Conservation (phyloP, 257 asterid species). For the Solanum neorickii region DNA sequence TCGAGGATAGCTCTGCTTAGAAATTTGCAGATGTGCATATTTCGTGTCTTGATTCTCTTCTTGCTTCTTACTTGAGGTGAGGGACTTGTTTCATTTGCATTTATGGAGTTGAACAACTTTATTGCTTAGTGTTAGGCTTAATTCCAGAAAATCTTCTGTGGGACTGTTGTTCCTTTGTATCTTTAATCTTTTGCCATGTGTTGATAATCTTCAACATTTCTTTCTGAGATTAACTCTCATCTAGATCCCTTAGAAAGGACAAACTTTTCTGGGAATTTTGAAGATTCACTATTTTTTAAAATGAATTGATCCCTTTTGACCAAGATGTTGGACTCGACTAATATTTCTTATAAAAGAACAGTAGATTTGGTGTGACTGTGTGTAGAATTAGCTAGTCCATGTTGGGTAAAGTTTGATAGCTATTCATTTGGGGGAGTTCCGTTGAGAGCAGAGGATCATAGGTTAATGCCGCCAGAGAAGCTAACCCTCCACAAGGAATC, state of each 20-base stretch:
- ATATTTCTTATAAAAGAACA: neutral
- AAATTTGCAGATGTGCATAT: neutral
- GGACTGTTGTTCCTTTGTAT: neutral
- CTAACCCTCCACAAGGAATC: neutral
- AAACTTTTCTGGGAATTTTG: neutral
- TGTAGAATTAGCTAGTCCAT: neutral
- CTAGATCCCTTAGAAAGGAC: neutral
- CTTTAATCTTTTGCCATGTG: neutral
- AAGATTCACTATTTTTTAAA: neutral
- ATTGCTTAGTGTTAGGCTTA: neutral
- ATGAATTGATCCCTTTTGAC: neutral
- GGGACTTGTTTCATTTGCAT: neutral
- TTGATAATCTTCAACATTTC: neutral
- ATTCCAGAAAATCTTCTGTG: neutral
- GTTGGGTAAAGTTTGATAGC: neutral
- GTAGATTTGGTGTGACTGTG: neutral
- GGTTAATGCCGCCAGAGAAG: neutral
- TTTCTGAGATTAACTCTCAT: neutral
- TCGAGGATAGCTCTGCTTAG: neutral
- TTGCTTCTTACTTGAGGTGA: neutral
- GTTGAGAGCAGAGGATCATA: neutral
- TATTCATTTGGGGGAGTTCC: neutral
- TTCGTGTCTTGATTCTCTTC: neutral
- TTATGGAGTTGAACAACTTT: neutral
- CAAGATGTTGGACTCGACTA: neutral